Evolutionary conservation across 352 stramenopile genomes (phyloP).

Genomic region (Thalassiosira allenii): DNA sequence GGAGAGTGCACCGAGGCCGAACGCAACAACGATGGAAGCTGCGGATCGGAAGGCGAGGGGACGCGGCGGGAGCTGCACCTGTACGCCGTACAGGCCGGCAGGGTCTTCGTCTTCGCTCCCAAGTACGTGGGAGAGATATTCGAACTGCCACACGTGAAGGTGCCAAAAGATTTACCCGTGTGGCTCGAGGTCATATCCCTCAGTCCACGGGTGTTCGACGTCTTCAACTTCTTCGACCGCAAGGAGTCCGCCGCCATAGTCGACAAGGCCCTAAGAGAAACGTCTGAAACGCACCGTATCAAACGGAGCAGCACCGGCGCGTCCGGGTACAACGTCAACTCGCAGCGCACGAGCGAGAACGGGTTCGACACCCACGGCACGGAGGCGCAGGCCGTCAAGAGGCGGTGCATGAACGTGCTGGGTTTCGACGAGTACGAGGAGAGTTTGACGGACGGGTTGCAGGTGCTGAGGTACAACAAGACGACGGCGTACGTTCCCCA

Average conservation of each 20-base stretch:
- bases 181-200: slow-evolving; percentile 69
- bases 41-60: not conserved
- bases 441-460: slow-evolving; percentile 92
- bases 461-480: slow-evolving; percentile 95
- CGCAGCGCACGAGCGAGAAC: slow-evolving; percentile 79
- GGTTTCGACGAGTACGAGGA: slow-evolving; percentile 91
- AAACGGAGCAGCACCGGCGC: slow-evolving; percentile 79
- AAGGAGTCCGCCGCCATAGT: slow-evolving; percentile 72
- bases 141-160: slow-evolving; percentile 70
- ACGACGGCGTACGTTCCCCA: slow-evolving; percentile 94
- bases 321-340: slow-evolving; percentile 67
- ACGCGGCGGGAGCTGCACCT: slow-evolving; percentile 53
- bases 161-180: slow-evolving; percentile 50
- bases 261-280: slow-evolving; percentile 70
- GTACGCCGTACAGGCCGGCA: slow-evolving; percentile 75
- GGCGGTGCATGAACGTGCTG: slow-evolving; percentile 69
- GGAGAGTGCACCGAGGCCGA: slow-evolving; percentile 8
- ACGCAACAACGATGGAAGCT: not conserved
- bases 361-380: slow-evolving; percentile 82
- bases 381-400: slow-evolving; percentile 68
- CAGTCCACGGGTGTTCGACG: slow-evolving; percentile 79
- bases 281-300: slow-evolving; percentile 68
- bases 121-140: slow-evolving; percentile 77
- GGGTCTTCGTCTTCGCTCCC: slow-evolving; percentile 81
- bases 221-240: slow-evolving; percentile 80